Evolutionary conservation across 176 grass and related monocot genomes (phyloP), one percentile per base, ranked within the genome.

Genomic region (Eleusine indica): DNA sequence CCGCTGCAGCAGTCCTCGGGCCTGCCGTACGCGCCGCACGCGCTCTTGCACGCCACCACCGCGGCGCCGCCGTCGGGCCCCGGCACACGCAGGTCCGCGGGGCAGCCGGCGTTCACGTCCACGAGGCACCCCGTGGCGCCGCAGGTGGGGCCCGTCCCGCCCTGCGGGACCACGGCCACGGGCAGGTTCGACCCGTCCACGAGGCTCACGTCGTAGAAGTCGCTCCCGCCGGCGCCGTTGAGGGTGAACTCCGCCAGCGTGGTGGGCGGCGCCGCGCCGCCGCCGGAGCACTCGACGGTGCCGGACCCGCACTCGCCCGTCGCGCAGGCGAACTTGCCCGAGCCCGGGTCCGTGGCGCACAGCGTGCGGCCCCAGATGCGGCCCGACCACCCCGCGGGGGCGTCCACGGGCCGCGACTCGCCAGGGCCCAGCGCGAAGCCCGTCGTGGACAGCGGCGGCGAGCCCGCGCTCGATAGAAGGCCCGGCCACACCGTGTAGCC

Each of bases 151-250:
- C 80, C 86, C 0, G 29, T 9, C 17, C 82, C 89, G 10, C 85
- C 82, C 79, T 94, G 91, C 62, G 87, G 87, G 32, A 14, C 80
- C 48, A 97, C 83, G 41, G 86, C 66, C 82, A 97, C 51, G 10
- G 94, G 87, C 44, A 97, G 69, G 83, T 97, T 97, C 4, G 80
- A 94, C 14, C 91, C 94, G 79, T 97, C 94, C 5, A 97, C 94
- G 12, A 97, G 91, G 76, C 94, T 97, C 42, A 94, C 92, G 83
- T 97, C 94, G 70, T 97, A 94, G 84, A 92, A 97, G 88, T 97
- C 94, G 75, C 70, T 88, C 21, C 86, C 84, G 18, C 60, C 84
- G 5, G 79, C 72, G 46, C 91, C 89, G 81, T 76, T 13, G 39
- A 94, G 75, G 7, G 92, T 94, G 86, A 94, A 91, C 75, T 94